Percentiles rank a stretch among this genome's conserved stretches.
Conservation (phyloP, 306 rosid species). For the Cicer bijugum region DNA sequence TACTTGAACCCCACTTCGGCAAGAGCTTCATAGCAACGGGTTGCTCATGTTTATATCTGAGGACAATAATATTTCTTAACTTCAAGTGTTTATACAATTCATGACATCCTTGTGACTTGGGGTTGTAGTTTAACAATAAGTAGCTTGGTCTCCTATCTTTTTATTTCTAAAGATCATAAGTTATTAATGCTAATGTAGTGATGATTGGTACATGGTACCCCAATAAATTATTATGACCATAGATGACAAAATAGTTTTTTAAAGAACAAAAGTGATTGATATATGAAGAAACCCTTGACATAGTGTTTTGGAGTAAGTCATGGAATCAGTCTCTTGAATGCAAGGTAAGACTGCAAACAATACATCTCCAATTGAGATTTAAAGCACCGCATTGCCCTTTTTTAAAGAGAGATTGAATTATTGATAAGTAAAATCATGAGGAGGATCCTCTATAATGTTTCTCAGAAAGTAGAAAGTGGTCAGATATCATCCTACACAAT, state of each 20-base stretch:
- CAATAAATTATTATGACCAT: slow-evolving; percentile 4
- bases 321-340: slow-evolving; percentile 4
- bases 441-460: not conserved
- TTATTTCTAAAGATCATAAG: slow-evolving; percentile 3
- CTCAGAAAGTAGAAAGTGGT: not conserved
- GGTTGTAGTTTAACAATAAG: slow-evolving; percentile 19
- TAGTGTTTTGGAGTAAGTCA: not conserved
- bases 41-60: slow-evolving; percentile 18
- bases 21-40: not conserved
- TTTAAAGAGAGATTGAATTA: not conserved
- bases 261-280: not conserved
- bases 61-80: slow-evolving; percentile 7
- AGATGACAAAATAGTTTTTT: slow-evolving; percentile 24
- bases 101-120: slow-evolving; percentile 12
- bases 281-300: not conserved
- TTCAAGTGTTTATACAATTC: slow-evolving; percentile 7
- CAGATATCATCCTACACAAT: not conserved
- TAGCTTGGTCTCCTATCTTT: slow-evolving; percentile 11
- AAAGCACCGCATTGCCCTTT: not conserved
- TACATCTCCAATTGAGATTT: not conserved
- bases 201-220: slow-evolving; percentile 10
- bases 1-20: not conserved
- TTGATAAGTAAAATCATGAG: slow-evolving; percentile 2
- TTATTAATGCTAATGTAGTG: not conserved
- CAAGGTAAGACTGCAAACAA: not conserved